phyloP scores from a whole-genome alignment of 140 eudicot species.

The Stevia rebaudiana region DNA sequence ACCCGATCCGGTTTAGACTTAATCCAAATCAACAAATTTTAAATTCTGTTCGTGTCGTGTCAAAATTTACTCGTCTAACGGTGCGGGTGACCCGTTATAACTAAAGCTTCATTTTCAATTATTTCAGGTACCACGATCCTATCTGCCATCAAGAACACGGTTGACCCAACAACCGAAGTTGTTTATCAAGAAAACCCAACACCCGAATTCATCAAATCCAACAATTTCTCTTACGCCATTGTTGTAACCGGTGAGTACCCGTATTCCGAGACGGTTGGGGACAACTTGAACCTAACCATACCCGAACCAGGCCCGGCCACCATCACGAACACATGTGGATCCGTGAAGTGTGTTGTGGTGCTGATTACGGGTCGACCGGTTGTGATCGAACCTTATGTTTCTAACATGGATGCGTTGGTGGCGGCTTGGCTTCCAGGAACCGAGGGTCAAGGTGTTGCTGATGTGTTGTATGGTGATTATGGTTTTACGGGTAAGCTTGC shows the following conservation, averaged over 20 bases:
- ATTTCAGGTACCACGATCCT: conserved; percentile 55
- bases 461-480: conserved; percentile 65
- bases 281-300: conserved; percentile 49
- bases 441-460: conserved; percentile 72
- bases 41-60: too few relatives aligned
- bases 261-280: conserved; percentile 54
- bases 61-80: neutral
- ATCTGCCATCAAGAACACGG: conserved; percentile 36
- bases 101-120: neutral
- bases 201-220: conserved; percentile 28
- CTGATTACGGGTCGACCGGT: conserved; percentile 60
- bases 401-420: conserved; percentile 51
- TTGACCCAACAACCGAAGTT: conserved; percentile 45
- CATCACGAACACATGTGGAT: conserved; percentile 47
- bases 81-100: neutral
- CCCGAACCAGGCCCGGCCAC: conserved; percentile 48
- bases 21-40: too few relatives aligned
- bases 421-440: conserved; percentile 84
- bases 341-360: conserved; percentile 58
- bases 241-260: conserved; percentile 71
- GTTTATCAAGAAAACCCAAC: conserved; percentile 46
- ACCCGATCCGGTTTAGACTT: neutral
- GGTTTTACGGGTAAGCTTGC: conserved; percentile 67
- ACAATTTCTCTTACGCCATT: conserved; percentile 45
- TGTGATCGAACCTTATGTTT: conserved; percentile 53